A percentile compares a stretch with the other conserved stretches of the same genome.
These are phyloP conservation scores for Mortierella sp. DNA, from an alignment of 371 early-diverging fungal species.

Conservation along the genomic window DNA sequence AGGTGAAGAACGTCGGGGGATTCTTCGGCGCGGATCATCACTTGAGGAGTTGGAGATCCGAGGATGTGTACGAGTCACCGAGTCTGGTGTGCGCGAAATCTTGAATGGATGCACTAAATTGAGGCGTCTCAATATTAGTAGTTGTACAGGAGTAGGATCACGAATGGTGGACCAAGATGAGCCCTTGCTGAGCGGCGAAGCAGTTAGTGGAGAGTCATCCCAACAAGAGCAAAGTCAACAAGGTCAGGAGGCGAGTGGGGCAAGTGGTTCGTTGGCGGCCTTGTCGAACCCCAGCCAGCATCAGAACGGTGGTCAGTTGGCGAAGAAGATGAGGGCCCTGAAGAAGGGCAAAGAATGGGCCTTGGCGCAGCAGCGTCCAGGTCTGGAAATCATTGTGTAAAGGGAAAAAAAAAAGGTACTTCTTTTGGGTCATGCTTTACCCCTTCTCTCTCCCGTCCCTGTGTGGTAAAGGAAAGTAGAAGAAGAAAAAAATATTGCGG, in stretches of 20 bases:
- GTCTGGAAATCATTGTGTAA: constrained; percentile 40
- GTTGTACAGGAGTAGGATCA: constrained; percentile 39
- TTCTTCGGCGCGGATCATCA: not conserved
- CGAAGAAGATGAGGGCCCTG: constrained; percentile 37
- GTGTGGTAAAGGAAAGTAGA: too few relatives aligned
- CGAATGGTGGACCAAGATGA: not conserved
- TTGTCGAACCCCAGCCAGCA: constrained; percentile 6
- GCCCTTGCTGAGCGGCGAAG: not conserved
- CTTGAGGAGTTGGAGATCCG: constrained; percentile 63
- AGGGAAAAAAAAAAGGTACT: too few relatives aligned
- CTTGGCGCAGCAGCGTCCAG: constrained; percentile 48
- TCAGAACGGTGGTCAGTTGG: constrained; percentile 9
- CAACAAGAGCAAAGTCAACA: not conserved
- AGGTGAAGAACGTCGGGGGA: constrained; percentile 1
- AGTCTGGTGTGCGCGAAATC: constrained; percentile 58
- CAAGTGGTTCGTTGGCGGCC: constrained; percentile 11
- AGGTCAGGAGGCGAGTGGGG: not conserved
- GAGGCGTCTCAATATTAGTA: constrained; percentile 35
- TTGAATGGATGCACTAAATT: constrained; percentile 37
- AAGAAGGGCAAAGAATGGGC: constrained; percentile 50
- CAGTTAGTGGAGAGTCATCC: not conserved
- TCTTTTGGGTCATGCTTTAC: too few relatives aligned
- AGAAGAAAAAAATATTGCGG: not conserved
- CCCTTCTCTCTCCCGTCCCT: too few relatives aligned
- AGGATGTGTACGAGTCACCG: constrained; percentile 77